Evolutionary conservation across 2,329 filamentous ascomycete genomes (phyloP).

Genomic region (Biscogniauxia marginata): DNA sequence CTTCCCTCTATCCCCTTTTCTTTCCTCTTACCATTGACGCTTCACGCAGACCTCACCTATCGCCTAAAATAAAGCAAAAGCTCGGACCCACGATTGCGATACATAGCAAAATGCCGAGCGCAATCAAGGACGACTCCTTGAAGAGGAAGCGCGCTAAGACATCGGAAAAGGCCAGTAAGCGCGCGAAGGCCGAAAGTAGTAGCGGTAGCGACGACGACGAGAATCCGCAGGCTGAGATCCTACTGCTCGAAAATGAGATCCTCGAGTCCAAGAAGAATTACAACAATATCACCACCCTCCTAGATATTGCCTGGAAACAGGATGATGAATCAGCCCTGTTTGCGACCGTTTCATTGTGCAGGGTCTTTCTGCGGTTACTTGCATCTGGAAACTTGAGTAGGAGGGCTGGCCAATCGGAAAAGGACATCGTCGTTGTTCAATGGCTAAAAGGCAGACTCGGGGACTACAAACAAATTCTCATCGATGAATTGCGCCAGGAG

Average conservation of each 20-base stretch:
- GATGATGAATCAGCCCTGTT: constrained; percentile 59
- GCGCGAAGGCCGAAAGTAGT: constrained; percentile 47
- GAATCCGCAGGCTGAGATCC: constrained; percentile 63
- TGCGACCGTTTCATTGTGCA: constrained; percentile 78
- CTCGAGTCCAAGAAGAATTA: constrained; percentile 85
- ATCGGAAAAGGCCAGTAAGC: constrained; percentile 49
- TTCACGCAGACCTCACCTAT: neutral
- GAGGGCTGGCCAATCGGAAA: constrained; percentile 65
- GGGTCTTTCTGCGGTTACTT: constrained; percentile 80
- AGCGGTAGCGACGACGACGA: constrained; percentile 45
- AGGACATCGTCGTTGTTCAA: constrained; percentile 69
- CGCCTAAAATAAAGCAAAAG: neutral
- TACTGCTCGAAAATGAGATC: constrained; percentile 77
- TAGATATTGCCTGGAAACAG: constrained; percentile 56
- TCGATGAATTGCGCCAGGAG: constrained; percentile 61
- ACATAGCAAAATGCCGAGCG: constrained; percentile 29
- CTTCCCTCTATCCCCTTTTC: neutral
- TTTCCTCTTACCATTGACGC: neutral
- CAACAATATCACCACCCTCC: constrained; percentile 79
- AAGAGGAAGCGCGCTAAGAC: constrained; percentile 54
- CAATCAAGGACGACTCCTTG: constrained; percentile 30
- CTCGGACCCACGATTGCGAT: neutral
- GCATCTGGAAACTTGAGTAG: constrained; percentile 69
- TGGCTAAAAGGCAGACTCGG: constrained; percentile 77
- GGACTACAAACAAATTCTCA: constrained; percentile 66